Conservation (phyloP, 2,329 filamentous ascomycete genomes). For the Passalora sequoiae region DNA sequence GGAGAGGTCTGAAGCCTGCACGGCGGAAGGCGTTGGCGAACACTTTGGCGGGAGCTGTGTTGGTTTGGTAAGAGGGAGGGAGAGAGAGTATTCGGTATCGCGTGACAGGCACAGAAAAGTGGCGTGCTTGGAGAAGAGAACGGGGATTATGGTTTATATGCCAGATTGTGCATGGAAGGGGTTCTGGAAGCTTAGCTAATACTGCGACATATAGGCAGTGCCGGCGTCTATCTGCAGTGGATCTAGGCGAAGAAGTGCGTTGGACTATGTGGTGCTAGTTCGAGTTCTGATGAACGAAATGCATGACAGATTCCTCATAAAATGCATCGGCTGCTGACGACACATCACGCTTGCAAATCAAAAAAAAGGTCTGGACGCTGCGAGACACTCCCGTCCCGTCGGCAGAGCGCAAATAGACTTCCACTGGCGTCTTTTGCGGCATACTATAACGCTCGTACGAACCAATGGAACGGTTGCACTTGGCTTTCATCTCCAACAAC, state of each 20-base stretch:
- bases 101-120: background rate
- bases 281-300: background rate
- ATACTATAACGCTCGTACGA: background rate
- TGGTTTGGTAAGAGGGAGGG: background rate
- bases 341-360: background rate
- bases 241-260: background rate
- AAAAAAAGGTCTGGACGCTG: background rate
- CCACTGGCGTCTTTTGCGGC: background rate
- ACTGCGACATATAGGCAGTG: background rate
- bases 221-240: background rate
- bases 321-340: background rate
- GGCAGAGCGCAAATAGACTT: background rate
- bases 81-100: background rate
- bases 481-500: background rate
- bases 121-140: background rate
- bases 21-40: conserved; percentile 79
- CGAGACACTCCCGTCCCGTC: background rate
- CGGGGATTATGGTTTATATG: background rate
- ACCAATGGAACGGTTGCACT: background rate
- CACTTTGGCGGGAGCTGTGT: conserved; percentile 67
- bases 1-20: conserved; percentile 56
- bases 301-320: too few relatives aligned
- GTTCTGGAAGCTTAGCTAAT: background rate
- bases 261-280: background rate
- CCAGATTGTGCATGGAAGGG: background rate